Percentiles rank a stretch among this genome's conserved stretches.
Conservation (phyloP, 164 flowering plant species). For the Aristolochia contorta region DNA sequence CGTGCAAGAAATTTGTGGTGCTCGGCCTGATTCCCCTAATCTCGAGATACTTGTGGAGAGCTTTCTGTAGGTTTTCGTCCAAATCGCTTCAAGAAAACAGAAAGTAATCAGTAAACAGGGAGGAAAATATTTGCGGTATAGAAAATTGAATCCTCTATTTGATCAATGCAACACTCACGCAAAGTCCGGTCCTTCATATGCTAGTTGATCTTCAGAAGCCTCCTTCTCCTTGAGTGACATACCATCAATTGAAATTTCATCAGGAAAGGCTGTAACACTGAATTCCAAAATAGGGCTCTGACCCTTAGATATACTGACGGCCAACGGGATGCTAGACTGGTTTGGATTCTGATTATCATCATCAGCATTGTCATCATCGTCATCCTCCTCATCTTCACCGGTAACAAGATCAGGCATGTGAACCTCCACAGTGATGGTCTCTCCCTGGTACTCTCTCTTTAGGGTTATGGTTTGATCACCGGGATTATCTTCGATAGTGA, state of each 20-base stretch:
- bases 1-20: conserved; percentile 72
- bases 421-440: conserved; percentile 63
- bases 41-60: conserved; percentile 79
- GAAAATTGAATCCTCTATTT: not conserved
- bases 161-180: conserved; percentile 32
- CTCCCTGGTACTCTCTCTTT: conserved; percentile 54
- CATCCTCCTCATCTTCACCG: conserved; percentile 32
- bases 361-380: conserved; percentile 17
- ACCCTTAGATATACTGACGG: conserved; percentile 54
- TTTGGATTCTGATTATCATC: conserved; percentile 10
- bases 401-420: conserved; percentile 63
- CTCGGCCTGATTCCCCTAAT: conserved; percentile 80
- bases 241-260: conserved; percentile 65
- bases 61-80: conserved; percentile 92
- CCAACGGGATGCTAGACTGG: conserved; percentile 44
- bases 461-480: conserved; percentile 47
- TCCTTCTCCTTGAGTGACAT: conserved; percentile 48
- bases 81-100: conserved; percentile 49
- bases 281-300: conserved; percentile 54
- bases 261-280: conserved; percentile 46
- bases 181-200: conserved; percentile 87
- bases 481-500: conserved; percentile 58
- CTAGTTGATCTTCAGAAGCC: conserved; percentile 47
- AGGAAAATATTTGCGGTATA: not conserved
- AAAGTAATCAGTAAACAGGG: not conserved